Percentiles rank a stretch among this genome's conserved stretches.
These are phyloP conservation scores for Solanum peruvianum DNA, from an alignment of 257 asterid genomes.

Conservation along the genomic window DNA sequence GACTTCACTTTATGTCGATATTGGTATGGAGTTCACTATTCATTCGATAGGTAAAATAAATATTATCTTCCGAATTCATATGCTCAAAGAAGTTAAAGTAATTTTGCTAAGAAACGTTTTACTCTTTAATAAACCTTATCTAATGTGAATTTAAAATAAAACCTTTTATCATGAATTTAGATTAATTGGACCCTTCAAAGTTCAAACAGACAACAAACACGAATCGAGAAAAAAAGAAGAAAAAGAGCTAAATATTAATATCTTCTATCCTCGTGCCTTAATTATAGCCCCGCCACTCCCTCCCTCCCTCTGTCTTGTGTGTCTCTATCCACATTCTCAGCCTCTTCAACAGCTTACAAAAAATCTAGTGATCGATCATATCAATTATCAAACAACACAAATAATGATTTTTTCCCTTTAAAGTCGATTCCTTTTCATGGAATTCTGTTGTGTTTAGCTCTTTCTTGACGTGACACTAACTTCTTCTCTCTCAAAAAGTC, in stretches of 20 bases:
- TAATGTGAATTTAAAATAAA: background rate
- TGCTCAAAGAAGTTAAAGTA: background rate
- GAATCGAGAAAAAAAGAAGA: rapidly evolving
- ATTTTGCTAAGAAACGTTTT: background rate
- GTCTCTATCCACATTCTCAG: background rate
- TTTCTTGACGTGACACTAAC: background rate
- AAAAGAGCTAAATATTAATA: background rate
- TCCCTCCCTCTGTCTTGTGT: background rate
- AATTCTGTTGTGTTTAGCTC: background rate
- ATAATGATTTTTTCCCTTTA: background rate
- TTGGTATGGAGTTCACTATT: background rate
- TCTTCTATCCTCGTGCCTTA: background rate
- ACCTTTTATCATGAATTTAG: background rate
- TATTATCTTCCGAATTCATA: background rate
- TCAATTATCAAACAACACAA: background rate
- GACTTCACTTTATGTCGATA: background rate
- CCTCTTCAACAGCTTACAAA: background rate
- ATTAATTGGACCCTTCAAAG: background rate
- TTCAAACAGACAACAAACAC: background rate
- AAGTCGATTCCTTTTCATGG: background rate
- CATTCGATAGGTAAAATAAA: background rate
- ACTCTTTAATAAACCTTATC: too few relatives aligned
- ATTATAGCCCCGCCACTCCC: background rate
- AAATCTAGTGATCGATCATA: background rate
- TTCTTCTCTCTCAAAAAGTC: background rate